Base-by-base conservation (phyloP, 176 grass and related monocot species). In the Triticum timopheevii region DNA sequence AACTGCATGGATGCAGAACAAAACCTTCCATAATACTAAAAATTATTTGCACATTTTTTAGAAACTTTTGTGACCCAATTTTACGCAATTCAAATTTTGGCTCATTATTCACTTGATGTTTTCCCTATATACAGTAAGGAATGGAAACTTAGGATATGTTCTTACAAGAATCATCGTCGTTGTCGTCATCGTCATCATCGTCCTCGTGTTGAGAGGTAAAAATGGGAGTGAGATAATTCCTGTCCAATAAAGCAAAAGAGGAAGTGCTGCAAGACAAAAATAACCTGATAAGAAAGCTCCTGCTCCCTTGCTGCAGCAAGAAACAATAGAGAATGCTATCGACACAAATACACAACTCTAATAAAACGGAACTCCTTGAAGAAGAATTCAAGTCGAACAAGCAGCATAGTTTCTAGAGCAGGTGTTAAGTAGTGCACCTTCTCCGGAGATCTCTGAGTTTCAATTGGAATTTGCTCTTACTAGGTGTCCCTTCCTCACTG, bases 181-280 rank as follows among this genome's bases (percentile, higher is more conserved):
- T 80, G 5, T 86, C 86, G 42, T 88, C 87, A 6, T 73, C 69
- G 7, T 73, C 85, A 2, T 83, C 86, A 61, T 94, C 92, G 50
- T 86, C 84, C 40, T 7, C 73, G n/a, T 87, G 89, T 92, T 88
- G 93, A 65, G 76, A 86, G 12, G 93, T 98, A 50, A 98, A 98
- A 82, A 98, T 95, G 68, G 96, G 93, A 78, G 90, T 98, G 69
- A 98, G 84, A 61, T 93, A 98, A 44, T 93, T 90, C 72, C 84
- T 93, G 81, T 98, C 96, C 80, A 98, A 80, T 81, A 92, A 82
- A 73, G 85, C 91, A 70, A 98, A 95, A 85, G 96, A 92, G 1
- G 95, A 84, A 68, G 96, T 95, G 69, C 96, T 98, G 93, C 85
- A 80, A 76, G 15, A 61, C n/a, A 36, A 61, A 78, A 52, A 61